Base-by-base conservation (phyloP, 495 filamentous ascomycete species). In the Lichenothelia convexa region DNA sequence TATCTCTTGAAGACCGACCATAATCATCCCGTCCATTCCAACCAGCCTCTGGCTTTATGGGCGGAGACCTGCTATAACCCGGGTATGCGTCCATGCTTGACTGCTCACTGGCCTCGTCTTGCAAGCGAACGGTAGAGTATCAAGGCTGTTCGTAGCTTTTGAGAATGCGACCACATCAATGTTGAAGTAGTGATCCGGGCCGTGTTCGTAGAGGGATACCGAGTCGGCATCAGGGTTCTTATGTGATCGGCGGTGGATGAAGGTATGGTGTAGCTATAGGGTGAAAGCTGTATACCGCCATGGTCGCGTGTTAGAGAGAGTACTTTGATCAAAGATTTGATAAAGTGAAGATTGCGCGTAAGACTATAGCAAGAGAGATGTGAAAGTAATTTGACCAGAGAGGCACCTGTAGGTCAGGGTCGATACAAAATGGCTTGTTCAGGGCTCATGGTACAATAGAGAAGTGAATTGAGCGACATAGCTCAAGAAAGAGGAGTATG, bases 221-320 rank as follows among this genome's bases (percentile, higher is more conserved):
- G n/a, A n/a, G n/a, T 27, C 24, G 3, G 18, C 3, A 21, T 22
- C 9, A 4, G 6, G 5, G n/a, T 30, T 32, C 9, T 43, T 36
- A 43, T 2, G 36, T 43, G 32, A 43, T 43, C 18, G 41, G 29
- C 18, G 24, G 18, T 4, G 36, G 30, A 30, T 27, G 19, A 32
- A 12, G 24, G 24, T 27, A 12, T 27, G 3, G 30, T 30, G 36
- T 30, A 34, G 26, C 23, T 17, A 32, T n/a, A 27, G 26, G 21
- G 36, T 21, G 32, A 35, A 40, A 46, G 43, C 46, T 53, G 49
- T 53, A 49, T 53, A 46, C 49, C 48, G 49, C 37, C 31, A 42
- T 44, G 46, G 42, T 44, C 34, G 37, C 41, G 43, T 37, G 49
- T 51, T 49, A 51, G 49, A 49, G 32, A n/a, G 31, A 18, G 39